Evolutionary conservation across 2,329 filamentous ascomycete species (phyloP).

Genomic region (Didymella pinodella): DNA sequence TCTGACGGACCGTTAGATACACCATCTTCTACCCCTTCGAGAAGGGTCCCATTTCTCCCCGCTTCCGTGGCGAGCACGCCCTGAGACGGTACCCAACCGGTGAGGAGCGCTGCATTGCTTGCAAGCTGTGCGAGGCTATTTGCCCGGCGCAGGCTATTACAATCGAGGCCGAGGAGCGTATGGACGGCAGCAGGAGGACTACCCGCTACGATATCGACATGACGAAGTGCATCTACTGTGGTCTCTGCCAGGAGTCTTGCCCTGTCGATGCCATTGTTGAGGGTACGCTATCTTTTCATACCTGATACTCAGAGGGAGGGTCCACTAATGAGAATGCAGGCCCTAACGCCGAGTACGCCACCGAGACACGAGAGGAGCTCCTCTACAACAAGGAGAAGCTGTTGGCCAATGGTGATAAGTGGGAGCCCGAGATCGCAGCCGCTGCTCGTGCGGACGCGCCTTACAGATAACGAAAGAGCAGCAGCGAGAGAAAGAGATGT

Average conservation of each 20-base stretch:
- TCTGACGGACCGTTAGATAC: slow-evolving; percentile 68
- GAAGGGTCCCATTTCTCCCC: slow-evolving; percentile 96
- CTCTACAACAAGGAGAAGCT: slow-evolving; percentile 98
- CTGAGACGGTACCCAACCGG: slow-evolving; percentile 95
- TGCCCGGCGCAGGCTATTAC: slow-evolving; percentile 99
- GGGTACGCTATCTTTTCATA: slow-evolving; percentile 57
- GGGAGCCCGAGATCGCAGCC: slow-evolving; percentile 96
- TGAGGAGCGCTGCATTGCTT: slow-evolving; percentile 98
- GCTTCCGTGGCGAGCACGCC: slow-evolving; percentile 98
- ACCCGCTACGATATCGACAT: slow-evolving; percentile 99
- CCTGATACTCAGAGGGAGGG: background rate
- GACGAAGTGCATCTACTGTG: slow-evolving; percentile 99
- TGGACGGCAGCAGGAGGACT: slow-evolving; percentile 92
- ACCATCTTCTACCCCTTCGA: slow-evolving; percentile 99
- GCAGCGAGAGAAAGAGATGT: slow-evolving; percentile 32
- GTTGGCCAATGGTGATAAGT: slow-evolving; percentile 74
- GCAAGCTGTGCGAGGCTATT: slow-evolving; percentile 98
- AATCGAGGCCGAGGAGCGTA: slow-evolving; percentile 97
- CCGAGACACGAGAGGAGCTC: slow-evolving; percentile 86
- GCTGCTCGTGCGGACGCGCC: slow-evolving; percentile 91
- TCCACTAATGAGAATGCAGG: slow-evolving; percentile 51
- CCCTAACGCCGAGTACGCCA: slow-evolving; percentile 77
- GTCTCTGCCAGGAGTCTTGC: slow-evolving; percentile 98
- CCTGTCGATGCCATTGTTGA: slow-evolving; percentile 94
- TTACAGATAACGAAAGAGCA: slow-evolving; percentile 57